Conservation (phyloP, 257 asterid species). For the Mitragyna speciosa region DNA sequence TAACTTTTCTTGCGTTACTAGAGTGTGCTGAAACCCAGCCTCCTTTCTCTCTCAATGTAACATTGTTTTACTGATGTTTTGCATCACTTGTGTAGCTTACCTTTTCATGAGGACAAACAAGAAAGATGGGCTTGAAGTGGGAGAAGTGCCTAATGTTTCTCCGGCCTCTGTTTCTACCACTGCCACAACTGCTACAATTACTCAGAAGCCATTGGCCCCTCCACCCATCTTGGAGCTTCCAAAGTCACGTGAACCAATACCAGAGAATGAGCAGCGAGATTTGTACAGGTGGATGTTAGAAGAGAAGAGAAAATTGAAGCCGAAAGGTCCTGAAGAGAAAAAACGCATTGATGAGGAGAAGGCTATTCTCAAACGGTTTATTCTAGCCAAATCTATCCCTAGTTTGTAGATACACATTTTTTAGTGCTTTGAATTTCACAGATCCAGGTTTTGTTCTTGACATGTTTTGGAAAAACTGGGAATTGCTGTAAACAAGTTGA, state of each 20-base stretch:
- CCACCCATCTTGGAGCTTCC: slow-evolving; percentile 33
- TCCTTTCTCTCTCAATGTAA: not conserved
- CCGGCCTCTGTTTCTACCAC: slow-evolving; percentile 34
- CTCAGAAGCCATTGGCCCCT: slow-evolving; percentile 28
- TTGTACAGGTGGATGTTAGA: slow-evolving; percentile 78
- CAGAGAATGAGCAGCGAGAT: slow-evolving; percentile 69
- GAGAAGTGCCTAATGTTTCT: slow-evolving; percentile 34
- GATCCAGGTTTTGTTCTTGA: too few relatives aligned
- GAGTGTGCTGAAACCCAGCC: not conserved
- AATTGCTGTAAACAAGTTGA: not conserved
- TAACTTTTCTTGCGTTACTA: too few relatives aligned
- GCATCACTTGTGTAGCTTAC: slow-evolving; percentile 48
- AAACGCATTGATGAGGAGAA: slow-evolving; percentile 86
- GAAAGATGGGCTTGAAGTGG: slow-evolving; percentile 38
- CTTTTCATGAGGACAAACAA: slow-evolving; percentile 53
- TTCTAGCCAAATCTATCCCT: slow-evolving; percentile 65
- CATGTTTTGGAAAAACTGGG: slow-evolving; percentile 3
- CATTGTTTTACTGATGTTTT: not conserved
- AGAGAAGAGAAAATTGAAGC: slow-evolving; percentile 76
- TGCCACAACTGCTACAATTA: slow-evolving; percentile 23
- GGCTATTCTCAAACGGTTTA: slow-evolving; percentile 73
- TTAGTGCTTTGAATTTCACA: not conserved
- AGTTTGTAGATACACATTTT: slow-evolving; percentile 26
- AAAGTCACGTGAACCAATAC: slow-evolving; percentile 53
- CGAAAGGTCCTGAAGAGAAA: slow-evolving; percentile 68